Conservation (phyloP, 73 alveolate species). For the Tetrahymena thermophila region DNA sequence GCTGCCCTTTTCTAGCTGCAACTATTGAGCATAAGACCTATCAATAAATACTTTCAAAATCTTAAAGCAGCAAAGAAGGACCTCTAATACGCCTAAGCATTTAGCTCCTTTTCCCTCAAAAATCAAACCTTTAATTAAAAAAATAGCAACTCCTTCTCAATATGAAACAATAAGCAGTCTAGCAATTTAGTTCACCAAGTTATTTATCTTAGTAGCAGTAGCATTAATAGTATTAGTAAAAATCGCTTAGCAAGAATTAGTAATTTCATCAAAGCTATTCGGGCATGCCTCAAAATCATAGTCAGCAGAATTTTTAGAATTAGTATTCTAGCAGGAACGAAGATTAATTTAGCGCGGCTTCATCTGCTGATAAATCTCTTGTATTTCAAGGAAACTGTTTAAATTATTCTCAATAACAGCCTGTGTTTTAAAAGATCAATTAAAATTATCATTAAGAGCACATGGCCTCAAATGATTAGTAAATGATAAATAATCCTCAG, state of each 20-base stretch:
- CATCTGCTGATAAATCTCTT: neutral
- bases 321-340: neutral
- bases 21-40: neutral
- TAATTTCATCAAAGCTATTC: neutral
- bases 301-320: neutral
- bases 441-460: neutral
- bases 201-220: neutral
- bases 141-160: neutral
- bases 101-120: neutral
- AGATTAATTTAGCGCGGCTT: neutral
- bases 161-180: neutral
- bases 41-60: neutral
- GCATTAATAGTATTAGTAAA: neutral
- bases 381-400: neutral
- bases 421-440: neutral
- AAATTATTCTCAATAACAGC: neutral
- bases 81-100: neutral
- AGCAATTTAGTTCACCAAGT: neutral
- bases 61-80: neutral
- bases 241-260: neutral
- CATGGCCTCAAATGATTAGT: neutral
- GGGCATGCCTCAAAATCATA: neutral
- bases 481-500: neutral
- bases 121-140: neutral
- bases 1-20: constrained; percentile 1